phyloP scores from a whole-genome alignment of 257 asterid species.

The Capsicum rhomboideum region DNA sequence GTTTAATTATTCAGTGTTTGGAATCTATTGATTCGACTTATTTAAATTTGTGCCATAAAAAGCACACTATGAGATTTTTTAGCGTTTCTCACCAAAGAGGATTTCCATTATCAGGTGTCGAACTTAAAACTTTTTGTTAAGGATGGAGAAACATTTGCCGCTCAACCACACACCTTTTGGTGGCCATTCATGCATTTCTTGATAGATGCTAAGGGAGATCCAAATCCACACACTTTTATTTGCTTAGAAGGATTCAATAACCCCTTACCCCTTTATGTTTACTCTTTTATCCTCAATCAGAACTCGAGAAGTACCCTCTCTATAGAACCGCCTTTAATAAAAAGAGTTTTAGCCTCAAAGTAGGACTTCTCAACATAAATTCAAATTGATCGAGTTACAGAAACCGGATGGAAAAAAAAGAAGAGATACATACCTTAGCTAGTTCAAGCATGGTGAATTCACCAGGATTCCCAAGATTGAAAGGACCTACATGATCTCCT shows the following conservation, averaged over 20 bases:
- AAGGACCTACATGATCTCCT: conserved; percentile 89
- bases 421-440: conserved; percentile 47
- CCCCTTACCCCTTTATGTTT: background rate
- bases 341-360: background rate
- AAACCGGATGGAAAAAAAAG: background rate
- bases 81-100: background rate
- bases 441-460: conserved; percentile 95
- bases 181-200: background rate
- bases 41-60: background rate
- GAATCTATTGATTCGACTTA: background rate
- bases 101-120: background rate
- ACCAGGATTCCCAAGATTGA: conserved; percentile 82
- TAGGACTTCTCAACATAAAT: background rate
- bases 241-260: too few relatives aligned
- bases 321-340: background rate
- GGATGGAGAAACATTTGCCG: background rate
- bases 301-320: background rate
- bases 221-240: too few relatives aligned
- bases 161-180: background rate
- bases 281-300: background rate
- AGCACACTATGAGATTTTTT: background rate
- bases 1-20: too few relatives aligned
- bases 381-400: rapidly evolving
- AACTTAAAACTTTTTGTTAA: background rate
- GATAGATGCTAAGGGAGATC: too few relatives aligned